Evolutionary conservation across 108 stramenopile genomes (phyloP).

Genomic region (Epipyxis sp.): DNA sequence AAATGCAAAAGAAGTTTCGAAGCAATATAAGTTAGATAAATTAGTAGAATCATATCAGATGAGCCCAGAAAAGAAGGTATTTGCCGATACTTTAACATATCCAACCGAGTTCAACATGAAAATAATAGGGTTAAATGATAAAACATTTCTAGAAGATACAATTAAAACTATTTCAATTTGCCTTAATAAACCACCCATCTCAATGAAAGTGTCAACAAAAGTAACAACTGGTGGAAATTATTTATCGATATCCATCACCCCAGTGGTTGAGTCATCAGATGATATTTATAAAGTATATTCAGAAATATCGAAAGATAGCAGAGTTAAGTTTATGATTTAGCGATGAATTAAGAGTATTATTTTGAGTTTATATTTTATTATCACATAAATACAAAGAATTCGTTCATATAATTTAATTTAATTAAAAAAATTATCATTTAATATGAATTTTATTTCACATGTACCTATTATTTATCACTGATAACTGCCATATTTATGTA

Average conservation of each 20-base stretch:
- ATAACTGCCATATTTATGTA: no score
- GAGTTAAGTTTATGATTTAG: constrained; percentile 16
- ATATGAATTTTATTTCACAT: no score
- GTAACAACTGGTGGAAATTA: background rate
- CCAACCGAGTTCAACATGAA: background rate
- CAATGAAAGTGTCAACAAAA: background rate
- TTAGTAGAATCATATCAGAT: background rate
- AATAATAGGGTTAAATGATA: constrained; percentile 1
- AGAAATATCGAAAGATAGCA: background rate
- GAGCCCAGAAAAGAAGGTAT: background rate
- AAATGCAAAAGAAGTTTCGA: background rate
- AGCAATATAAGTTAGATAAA: background rate
- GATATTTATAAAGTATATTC: background rate
- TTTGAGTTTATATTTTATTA: no score
- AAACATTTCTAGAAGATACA: background rate
- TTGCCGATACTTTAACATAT: background rate
- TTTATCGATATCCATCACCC: background rate
- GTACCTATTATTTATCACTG: no score
- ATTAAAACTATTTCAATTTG: background rate
- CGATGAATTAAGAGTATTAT: no score
- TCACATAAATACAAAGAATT: no score
- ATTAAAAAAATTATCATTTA: no score
- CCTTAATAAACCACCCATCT: background rate
- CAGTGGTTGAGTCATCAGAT: background rate
- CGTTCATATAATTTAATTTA: no score